phyloP scores from a whole-genome alignment of 2,329 filamentous ascomycete species.

The Ramichloridium luteum region DNA sequence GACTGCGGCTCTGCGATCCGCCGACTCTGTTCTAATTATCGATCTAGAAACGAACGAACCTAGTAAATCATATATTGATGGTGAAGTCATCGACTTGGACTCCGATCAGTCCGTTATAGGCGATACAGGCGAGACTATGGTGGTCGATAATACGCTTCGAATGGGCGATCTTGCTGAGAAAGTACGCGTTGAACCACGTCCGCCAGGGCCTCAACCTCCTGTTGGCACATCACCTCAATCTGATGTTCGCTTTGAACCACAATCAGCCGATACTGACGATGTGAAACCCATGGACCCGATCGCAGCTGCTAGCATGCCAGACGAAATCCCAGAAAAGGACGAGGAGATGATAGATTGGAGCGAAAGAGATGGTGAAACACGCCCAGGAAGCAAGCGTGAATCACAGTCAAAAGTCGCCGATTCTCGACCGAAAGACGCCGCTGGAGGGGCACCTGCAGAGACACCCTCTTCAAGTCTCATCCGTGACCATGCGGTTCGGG shows the following conservation, averaged over 20 bases:
- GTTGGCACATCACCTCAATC: too few relatives aligned
- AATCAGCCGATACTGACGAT: not conserved
- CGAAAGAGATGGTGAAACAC: conserved; percentile 36
- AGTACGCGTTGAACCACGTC: conserved; percentile 7
- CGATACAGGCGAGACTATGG: conserved; percentile 4
- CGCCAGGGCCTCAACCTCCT: too few relatives aligned
- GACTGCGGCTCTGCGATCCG: conserved; percentile 46
- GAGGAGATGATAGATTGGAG: conserved; percentile 39
- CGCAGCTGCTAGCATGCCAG: not conserved
- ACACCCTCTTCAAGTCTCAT: not conserved
- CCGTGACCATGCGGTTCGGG: not conserved
- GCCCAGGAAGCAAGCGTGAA: conserved; percentile 1
- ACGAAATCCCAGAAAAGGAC: conserved; percentile 8
- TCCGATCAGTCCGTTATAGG: conserved; percentile 10
- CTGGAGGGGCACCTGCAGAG: not conserved
- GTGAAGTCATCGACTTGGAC: conserved; percentile 31
- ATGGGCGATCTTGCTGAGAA: conserved; percentile 5
- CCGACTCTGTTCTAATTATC: conserved; percentile 38
- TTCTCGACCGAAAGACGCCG: conserved; percentile 1
- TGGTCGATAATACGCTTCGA: too few relatives aligned
- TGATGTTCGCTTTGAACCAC: not conserved
- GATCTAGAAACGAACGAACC: conserved; percentile 32
- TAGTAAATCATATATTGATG: conserved; percentile 3
- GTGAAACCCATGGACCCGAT: not conserved
- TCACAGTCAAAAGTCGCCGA: too few relatives aligned